Evolutionary conservation across 352 stramenopile genomes (phyloP).

Genomic region (Phytopythium helicoides): DNA sequence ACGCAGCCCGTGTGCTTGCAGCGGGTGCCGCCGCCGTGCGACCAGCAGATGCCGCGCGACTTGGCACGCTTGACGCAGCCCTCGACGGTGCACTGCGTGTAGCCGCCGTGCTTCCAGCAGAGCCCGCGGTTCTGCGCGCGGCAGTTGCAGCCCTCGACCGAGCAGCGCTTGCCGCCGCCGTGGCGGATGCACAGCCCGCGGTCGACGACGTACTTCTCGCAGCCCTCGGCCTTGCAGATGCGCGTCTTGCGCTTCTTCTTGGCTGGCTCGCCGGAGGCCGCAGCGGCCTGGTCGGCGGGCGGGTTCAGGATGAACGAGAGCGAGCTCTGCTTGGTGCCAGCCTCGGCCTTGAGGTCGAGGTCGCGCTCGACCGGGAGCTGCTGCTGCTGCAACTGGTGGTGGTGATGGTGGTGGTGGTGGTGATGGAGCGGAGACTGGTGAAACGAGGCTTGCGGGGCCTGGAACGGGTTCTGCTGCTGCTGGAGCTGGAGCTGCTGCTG

Average conservation of each 20-base stretch:
- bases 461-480: neutral
- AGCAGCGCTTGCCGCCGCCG: conserved; percentile 44
- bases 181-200: conserved; percentile 44
- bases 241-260: conserved; percentile 44
- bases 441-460: no score
- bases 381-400: neutral
- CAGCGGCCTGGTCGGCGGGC: conserved; percentile 3
- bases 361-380: neutral
- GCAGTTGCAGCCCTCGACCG: conserved; percentile 44
- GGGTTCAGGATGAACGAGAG: conserved; percentile 37
- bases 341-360: conserved; percentile 6
- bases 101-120: conserved; percentile 57
- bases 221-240: conserved; percentile 41
- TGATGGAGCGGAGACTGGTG: neutral
- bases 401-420: neutral
- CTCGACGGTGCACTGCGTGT: conserved; percentile 48
- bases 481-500: neutral
- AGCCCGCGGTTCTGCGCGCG: conserved; percentile 53
- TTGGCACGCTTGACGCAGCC: conserved; percentile 44
- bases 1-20: conserved; percentile 48
- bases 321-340: conserved; percentile 14
- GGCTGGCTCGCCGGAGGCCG: neutral
- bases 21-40: conserved; percentile 22
- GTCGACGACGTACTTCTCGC: conserved; percentile 59
- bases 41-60: conserved; percentile 23